Evolutionary conservation across 345 rosid species (phyloP).

Genomic region (Gossypium thurberi): DNA sequence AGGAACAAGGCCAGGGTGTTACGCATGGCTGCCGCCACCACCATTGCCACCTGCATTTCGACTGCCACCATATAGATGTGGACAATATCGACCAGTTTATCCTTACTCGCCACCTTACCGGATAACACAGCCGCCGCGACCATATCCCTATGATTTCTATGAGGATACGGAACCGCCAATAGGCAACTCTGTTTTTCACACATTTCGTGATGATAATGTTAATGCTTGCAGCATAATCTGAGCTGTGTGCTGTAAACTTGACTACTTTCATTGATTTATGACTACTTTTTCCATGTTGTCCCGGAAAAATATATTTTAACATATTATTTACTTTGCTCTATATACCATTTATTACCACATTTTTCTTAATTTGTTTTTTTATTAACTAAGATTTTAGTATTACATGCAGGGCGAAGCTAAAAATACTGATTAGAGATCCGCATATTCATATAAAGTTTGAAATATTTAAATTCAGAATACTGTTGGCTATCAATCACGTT

Average conservation of each 20-base stretch:
- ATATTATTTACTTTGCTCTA: no score
- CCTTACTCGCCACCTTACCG: background rate
- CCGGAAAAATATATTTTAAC: background rate
- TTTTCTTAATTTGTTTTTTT: no score
- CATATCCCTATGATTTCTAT: slow-evolving; percentile 18
- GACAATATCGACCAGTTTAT: background rate
- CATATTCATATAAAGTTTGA: no score
- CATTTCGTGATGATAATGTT: slow-evolving; percentile 21
- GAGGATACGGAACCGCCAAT: slow-evolving; percentile 4
- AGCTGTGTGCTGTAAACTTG: background rate
- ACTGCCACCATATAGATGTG: background rate
- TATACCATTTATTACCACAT: no score
- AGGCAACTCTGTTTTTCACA: slow-evolving; percentile 18
- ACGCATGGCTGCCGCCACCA: background rate
- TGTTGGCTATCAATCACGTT: no score
- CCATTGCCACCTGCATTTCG: background rate
- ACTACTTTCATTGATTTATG: background rate
- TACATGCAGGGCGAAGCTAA: no score
- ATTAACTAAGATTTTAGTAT: no score
- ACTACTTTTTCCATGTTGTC: background rate
- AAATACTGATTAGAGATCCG: no score
- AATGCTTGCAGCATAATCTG: slow-evolving; percentile 18
- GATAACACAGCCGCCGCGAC: background rate
- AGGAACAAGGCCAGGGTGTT: background rate
- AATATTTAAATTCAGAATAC: no score